Conservation (phyloP, 2,329 filamentous ascomycete genomes). For the Exophiala viscosa region DNA sequence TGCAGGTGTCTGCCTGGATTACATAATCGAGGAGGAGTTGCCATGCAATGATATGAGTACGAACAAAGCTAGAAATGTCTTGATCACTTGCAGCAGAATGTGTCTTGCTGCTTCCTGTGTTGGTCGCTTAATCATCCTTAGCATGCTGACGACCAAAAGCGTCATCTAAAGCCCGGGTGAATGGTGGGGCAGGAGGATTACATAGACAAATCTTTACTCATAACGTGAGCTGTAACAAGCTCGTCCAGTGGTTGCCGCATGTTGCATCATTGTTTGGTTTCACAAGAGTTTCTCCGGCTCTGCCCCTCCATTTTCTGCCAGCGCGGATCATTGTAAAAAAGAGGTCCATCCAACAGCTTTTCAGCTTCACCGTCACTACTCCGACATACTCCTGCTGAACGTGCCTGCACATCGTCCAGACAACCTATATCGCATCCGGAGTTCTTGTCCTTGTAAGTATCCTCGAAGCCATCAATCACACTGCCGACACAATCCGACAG, state of each 20-base stretch:
- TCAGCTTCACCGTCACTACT: constrained; percentile 4
- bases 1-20: not conserved
- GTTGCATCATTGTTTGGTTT: constrained; percentile 1
- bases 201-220: not conserved
- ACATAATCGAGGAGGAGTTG: not conserved
- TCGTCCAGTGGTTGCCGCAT: not conserved
- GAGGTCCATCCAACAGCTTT: not conserved
- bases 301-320: constrained; percentile 5
- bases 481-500: not conserved
- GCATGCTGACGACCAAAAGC: constrained; percentile 10
- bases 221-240: not conserved
- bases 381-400: not conserved
- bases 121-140: constrained; percentile 20
- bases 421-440: not conserved
- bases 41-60: not conserved
- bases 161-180: not conserved
- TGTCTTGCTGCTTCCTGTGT: constrained; percentile 6
- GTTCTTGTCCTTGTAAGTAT: not conserved
- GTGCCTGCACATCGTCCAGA: not conserved
- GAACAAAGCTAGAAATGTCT: not conserved
- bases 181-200: constrained; percentile 6
- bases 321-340: not conserved
- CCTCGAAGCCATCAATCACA: not conserved
- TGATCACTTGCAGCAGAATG: not conserved
- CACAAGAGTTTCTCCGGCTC: not conserved